Evolutionary conservation across 2,329 filamentous ascomycete genomes (phyloP), one percentile per base, ranked within the genome.

Genomic region (Ploettnerulaceae sp.): DNA sequence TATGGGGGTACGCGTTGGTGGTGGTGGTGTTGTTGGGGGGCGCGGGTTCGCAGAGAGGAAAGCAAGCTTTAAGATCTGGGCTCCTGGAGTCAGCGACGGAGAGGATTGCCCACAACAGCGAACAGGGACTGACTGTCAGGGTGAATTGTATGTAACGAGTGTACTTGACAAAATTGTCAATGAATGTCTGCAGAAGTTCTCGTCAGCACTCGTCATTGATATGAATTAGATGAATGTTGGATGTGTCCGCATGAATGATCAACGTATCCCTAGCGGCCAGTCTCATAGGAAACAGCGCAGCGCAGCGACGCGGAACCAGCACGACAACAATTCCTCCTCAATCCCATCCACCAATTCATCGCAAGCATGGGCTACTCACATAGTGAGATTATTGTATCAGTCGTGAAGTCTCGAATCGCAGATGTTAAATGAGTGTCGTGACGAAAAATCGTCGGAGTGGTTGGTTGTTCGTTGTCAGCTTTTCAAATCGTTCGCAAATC

Each of bases 131-230:
- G 58, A 71, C 69, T 71, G 73, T 75, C 72, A 76, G 72, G 67
- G 64, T 59, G 57, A 60, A 60, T 63, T 66, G 58, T 48, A 43
- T 29, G 53, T 55, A 78, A 75, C 69, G 76, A 79, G 69, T 76
- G 76, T 76, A 77, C 70, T 75, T 77, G 76, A 78, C 74, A 69
- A 65, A 64, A 59, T 64, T 69, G 68, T 73, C 71, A 76, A 77
- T 61, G 72, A 77, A 74, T 73, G 45, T 53, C 58, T 59, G 46
- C 42, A 25, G 40, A 43, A 32, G 32, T 49, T 40, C 18, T 45
- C 25, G 58, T 61, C 51, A 62, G 55, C 48, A 54, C 41, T 43
- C 33, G 48, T 53, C 28, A 33, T 44, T 45, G 39, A 48, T 39
- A 34, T 26, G 41, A 45, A 32, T 45, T 28, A 47, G 39, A 20